These are phyloP conservation scores for Rhizomucor miehei DNA, from an alignment of 371 early-diverging fungal species.

Conservation along the genomic window DNA sequence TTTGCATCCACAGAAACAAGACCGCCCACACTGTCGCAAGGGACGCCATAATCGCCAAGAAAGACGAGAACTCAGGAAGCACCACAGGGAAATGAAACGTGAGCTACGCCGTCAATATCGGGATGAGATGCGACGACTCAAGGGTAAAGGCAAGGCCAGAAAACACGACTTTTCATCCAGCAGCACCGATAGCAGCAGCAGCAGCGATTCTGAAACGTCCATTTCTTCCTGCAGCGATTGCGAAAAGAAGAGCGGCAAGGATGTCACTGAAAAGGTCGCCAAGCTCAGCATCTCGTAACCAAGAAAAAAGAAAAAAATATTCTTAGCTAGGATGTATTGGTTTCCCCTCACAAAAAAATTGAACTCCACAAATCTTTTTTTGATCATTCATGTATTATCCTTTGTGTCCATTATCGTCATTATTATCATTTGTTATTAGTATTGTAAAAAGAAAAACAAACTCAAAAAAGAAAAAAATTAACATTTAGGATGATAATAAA, in stretches of 20 bases:
- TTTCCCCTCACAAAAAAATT: no score
- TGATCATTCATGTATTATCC: no score
- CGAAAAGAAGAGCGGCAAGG: not conserved
- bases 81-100: not conserved
- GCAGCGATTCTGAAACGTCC: not conserved
- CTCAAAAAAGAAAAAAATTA: no score
- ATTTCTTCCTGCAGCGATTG: not conserved
- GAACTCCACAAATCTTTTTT: no score
- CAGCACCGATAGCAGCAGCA: not conserved
- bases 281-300: not conserved
- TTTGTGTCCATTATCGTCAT: no score
- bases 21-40: constrained; percentile 3
- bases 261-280: not conserved
- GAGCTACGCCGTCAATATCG: not conserved
- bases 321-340: no score
- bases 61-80: constrained; percentile 1
- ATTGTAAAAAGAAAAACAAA: no score
- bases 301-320: not conserved
- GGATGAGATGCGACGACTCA: not conserved
- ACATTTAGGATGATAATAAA: no score
- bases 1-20: not conserved
- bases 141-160: constrained; percentile 3
- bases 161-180: constrained; percentile 4
- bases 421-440: no score
- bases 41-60: not conserved